phyloP scores from a whole-genome alignment of 495 filamentous ascomycete species.

The Margaritispora aquatica region DNA sequence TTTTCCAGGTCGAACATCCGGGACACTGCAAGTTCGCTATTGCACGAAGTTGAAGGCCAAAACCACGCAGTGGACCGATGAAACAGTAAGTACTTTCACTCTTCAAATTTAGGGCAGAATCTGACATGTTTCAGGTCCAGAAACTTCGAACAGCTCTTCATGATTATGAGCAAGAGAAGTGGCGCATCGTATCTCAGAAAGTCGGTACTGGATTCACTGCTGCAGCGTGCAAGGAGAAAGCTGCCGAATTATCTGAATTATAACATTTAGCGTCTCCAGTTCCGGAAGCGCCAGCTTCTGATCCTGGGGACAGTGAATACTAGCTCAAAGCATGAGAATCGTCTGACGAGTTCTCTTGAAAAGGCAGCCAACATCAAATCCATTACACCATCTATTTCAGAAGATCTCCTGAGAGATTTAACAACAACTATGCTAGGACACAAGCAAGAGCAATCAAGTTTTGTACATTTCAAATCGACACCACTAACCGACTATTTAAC shows the following conservation, averaged over 20 bases:
- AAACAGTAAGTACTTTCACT: slow-evolving; percentile 57
- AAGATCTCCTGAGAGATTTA: background rate
- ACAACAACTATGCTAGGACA: background rate
- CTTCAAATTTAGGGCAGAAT: background rate
- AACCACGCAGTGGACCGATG: slow-evolving; percentile 85
- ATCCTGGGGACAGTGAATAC: slow-evolving; percentile 34
- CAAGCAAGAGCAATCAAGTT: background rate
- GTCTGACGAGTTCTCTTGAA: slow-evolving; percentile 7
- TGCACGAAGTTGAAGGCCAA: slow-evolving; percentile 92
- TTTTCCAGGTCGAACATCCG: slow-evolving; percentile 81
- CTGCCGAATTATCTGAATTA: slow-evolving; percentile 56
- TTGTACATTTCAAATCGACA: background rate
- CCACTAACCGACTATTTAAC: background rate
- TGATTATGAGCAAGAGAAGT: slow-evolving; percentile 86
- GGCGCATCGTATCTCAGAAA: slow-evolving; percentile 81
- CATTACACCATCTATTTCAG: background rate
- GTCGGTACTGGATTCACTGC: slow-evolving; percentile 82
- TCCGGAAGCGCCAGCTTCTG: slow-evolving; percentile 46
- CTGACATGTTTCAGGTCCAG: slow-evolving; percentile 50
- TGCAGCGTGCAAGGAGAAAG: slow-evolving; percentile 76
- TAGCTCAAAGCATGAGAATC: slow-evolving; percentile 15
- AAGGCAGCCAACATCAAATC: slow-evolving; percentile 13
- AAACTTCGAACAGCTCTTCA: slow-evolving; percentile 72
- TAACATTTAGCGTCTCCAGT: slow-evolving; percentile 45
- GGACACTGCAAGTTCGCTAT: slow-evolving; percentile 87